Conservation (phyloP, 192 early-diverging fungal genomes). For the Chytriomyces confervae region DNA sequence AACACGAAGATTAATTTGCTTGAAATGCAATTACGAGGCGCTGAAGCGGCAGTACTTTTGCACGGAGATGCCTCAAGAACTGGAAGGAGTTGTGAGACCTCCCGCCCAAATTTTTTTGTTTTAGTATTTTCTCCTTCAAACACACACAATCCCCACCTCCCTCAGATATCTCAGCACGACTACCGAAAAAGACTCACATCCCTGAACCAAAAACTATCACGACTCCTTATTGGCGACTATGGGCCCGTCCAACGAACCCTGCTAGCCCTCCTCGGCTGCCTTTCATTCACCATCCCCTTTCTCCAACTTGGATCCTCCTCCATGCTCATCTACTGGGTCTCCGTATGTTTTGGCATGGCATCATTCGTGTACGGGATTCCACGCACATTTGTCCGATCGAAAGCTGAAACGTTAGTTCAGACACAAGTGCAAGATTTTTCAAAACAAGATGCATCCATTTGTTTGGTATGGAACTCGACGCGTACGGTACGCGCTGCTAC, state of each 20-base stretch:
- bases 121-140: no score
- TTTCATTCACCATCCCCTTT: neutral
- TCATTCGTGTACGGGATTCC: neutral
- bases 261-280: neutral
- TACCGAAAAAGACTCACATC: neutral
- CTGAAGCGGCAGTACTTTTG: no score
- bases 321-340: neutral
- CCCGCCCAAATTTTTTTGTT: no score
- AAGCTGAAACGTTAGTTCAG: neutral
- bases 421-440: neutral
- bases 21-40: no score
- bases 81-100: no score
- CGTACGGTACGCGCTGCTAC: neutral
- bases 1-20: no score
- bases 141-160: no score
- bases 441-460: neutral
- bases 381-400: neutral
- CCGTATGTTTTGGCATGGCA: neutral
- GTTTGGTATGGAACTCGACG: neutral
- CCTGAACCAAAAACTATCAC: neutral
- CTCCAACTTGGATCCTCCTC: neutral
- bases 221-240: neutral
- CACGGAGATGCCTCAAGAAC: no score
- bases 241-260: neutral
- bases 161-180: neutral